Conservation (phyloP, 2,329 filamentous ascomycete species). For the Lachnellula suecica region DNA sequence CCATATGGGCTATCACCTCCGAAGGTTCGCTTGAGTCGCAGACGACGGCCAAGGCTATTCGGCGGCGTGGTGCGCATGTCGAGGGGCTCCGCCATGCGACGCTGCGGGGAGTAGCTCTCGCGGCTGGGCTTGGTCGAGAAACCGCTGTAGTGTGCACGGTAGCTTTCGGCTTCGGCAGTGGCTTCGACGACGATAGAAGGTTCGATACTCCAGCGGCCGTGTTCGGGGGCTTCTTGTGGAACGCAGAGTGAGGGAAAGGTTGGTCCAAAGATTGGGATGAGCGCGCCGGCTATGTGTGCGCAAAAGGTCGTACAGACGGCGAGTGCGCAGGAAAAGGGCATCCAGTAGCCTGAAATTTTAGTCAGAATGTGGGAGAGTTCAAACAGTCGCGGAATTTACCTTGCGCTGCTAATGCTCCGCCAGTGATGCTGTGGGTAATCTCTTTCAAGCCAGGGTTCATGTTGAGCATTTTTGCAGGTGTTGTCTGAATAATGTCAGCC, state of each 20-base stretch:
- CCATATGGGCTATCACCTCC: conserved; percentile 40
- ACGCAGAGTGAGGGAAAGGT: conserved; percentile 75
- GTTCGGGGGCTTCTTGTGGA: conserved; percentile 60
- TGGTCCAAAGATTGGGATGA: conserved; percentile 88
- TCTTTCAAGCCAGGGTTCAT: conserved; percentile 79
- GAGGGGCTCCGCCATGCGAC: conserved; percentile 22
- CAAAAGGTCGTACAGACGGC: conserved; percentile 91
- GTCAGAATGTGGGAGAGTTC: conserved; percentile 14
- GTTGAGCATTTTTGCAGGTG: conserved; percentile 78
- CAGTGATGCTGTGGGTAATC: conserved; percentile 93
- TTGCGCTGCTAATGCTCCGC: conserved; percentile 86
- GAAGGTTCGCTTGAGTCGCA: conserved; percentile 34
- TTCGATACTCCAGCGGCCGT: conserved; percentile 66
- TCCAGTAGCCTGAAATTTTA: conserved; percentile 80
- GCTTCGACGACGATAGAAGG: conserved; percentile 52
- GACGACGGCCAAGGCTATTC: conserved; percentile 21
- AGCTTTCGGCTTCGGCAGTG: conserved; percentile 47
- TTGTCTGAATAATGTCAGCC: conserved; percentile 60
- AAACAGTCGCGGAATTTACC: conserved; percentile 47
- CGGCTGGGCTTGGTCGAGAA: conserved; percentile 21
- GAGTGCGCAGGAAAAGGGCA: conserved; percentile 83
- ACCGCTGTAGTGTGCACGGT: conserved; percentile 33
- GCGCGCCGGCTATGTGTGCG: conserved; percentile 74
- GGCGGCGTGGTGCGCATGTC: conserved; percentile 19
- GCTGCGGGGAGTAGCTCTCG: conserved; percentile 29